phyloP scores from a whole-genome alignment of 495 filamentous ascomycete species.

The Hyaloscypha bicolor region DNA sequence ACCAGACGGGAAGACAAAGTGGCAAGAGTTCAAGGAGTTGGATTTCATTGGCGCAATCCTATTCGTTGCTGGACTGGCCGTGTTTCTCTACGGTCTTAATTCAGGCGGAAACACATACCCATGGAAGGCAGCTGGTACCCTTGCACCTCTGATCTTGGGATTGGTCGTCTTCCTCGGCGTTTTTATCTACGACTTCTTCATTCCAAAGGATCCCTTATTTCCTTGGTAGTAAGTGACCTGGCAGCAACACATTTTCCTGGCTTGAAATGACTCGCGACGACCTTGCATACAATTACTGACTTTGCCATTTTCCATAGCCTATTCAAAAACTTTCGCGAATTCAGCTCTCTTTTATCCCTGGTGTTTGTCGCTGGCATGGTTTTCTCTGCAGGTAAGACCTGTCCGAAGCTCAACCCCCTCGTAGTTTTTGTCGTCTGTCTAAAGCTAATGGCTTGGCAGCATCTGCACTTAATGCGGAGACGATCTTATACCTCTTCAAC shows the following conservation, averaged over 20 bases:
- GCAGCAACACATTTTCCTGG: too few species aligned
- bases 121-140: conserved; percentile 26
- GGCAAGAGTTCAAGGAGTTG: conserved; percentile 36
- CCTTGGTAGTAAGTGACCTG: conserved; percentile 24
- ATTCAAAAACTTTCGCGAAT: conserved; percentile 34
- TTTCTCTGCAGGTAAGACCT: conserved; percentile 25
- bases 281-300: too few species aligned
- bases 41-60: conserved; percentile 37
- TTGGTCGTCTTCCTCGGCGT: conserved; percentile 25
- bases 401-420: too few species aligned
- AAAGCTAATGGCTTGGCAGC: conserved; percentile 1
- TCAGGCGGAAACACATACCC: conserved; percentile 35
- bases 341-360: conserved; percentile 32
- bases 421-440: too few species aligned
- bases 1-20: conserved; percentile 33
- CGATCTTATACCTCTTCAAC: conserved; percentile 34
- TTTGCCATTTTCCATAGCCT: conserved; percentile 6
- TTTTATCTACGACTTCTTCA: conserved; percentile 34
- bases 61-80: conserved; percentile 33
- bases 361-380: conserved; percentile 38
- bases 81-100: conserved; percentile 42
- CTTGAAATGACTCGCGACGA: too few species aligned
- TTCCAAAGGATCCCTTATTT: conserved; percentile 36
- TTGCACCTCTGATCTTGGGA: conserved; percentile 35
- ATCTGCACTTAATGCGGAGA: conserved; percentile 31